Base-by-base conservation (phyloP, 2,329 filamentous ascomycete genomes). In the Alternaria sp. region DNA sequence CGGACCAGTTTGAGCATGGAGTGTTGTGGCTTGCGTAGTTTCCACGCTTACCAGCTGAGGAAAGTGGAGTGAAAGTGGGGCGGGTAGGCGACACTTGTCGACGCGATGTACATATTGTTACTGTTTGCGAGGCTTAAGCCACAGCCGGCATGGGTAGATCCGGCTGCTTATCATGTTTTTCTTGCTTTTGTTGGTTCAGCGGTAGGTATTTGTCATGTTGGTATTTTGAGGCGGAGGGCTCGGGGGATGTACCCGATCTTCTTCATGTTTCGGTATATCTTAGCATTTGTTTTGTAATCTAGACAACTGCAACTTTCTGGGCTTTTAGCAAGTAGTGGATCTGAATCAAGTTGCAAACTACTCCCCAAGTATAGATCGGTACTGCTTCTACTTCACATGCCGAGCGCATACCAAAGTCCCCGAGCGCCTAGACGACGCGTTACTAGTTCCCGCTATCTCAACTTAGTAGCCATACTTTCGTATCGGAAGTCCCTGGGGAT, bases 21-120 rank as follows among this genome's bases (percentile, higher is more conserved):
- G 32, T 19, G 17, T 11, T 26, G 23, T 26, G 56, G 56, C 56
- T 58, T 58, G 46, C 56, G 46, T 58, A 57, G 54, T 50, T 60
- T 71, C 66, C 63, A 62, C 60, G 66, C 66, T 64, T 66, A 61
- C 59, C 63, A 75, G 71, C 72, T 75, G 74, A 72, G 23, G 28
- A 44, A n/a, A 23, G 63, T 63, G 61, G 66, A 64, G 57, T 43
- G 7, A 26, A 25, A 53, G 44, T 44, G 66, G 67, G 67, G 65
- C 51, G 65, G 47, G 32, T 25, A 30, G 40, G 13, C 40, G 47
- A 26, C 15, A 44, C 21, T 19, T 23, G 44, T 47, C 17, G 17
- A 47, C 21, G 13, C 21, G 28, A 32, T 32, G 28, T 23, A n/a
- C n/a, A n/a, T n/a, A 21, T 47, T 23, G 17, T 47, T 47, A 40